These are phyloP conservation scores for Ambispora gerdemannii DNA, from an alignment of 192 early-diverging fungal genomes.

Conservation along the genomic window DNA sequence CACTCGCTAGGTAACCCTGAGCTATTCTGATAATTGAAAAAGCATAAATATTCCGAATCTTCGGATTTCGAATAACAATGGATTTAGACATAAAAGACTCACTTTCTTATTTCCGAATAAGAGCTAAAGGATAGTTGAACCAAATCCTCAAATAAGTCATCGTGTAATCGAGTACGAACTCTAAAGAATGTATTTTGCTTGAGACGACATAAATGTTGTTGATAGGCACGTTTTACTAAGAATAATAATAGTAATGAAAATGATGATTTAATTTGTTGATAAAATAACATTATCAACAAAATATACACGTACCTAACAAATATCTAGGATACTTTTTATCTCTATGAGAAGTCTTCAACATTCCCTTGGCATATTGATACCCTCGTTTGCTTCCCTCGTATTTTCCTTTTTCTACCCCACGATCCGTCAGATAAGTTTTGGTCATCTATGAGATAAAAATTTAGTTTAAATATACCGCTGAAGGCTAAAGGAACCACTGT, in stretches of 20 bases:
- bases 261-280: background rate
- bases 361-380: constrained; percentile 51
- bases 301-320: constrained; percentile 36
- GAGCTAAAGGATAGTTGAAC: constrained; percentile 54
- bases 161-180: constrained; percentile 46
- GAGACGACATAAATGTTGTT: constrained; percentile 52
- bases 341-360: constrained; percentile 41
- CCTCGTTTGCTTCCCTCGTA: constrained; percentile 51
- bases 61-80: background rate
- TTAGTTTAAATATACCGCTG: background rate
- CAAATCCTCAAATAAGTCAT: constrained; percentile 52
- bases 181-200: constrained; percentile 54
- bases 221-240: constrained; percentile 47
- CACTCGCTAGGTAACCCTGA: constrained; percentile 46
- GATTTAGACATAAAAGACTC: constrained; percentile 6
- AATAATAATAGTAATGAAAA: background rate
- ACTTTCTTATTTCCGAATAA: constrained; percentile 61
- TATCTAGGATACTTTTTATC: constrained; percentile 56
- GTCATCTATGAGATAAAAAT: constrained; percentile 32
- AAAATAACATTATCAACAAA: background rate
- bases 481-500: too few relatives aligned
- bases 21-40: constrained; percentile 35
- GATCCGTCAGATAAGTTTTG: constrained; percentile 49
- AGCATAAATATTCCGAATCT: constrained; percentile 7
- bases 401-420: constrained; percentile 49